Evolutionary conservation across 495 filamentous ascomycete species (phyloP).

Genomic region (Aspergillus kassunensis): DNA sequence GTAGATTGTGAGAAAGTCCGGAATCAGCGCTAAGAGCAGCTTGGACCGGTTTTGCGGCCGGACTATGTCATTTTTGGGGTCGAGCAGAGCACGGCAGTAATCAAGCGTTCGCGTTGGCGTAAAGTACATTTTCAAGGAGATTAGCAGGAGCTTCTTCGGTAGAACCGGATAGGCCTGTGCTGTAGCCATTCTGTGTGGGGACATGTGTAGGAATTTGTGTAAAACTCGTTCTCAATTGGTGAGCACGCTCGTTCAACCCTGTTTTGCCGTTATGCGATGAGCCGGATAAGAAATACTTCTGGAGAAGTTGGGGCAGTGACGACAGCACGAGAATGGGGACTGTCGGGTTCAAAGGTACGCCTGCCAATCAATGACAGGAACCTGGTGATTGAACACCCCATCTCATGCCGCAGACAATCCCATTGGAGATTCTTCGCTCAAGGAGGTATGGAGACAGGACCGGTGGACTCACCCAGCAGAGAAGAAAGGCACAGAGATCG

Average conservation of each 20-base stretch:
- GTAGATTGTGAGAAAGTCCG: constrained; percentile 68
- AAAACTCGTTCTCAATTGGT: neutral
- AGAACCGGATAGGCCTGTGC: constrained; percentile 38
- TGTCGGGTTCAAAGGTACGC: neutral
- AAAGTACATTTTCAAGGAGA: constrained; percentile 86
- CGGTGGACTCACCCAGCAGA: constrained; percentile 13
- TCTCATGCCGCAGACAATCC: neutral
- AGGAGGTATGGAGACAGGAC: neutral
- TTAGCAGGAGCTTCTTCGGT: constrained; percentile 66
- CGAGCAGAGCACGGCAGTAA: constrained; percentile 58
- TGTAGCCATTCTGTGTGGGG: constrained; percentile 12
- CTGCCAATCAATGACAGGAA: constrained; percentile 7
- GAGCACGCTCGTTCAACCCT: neutral
- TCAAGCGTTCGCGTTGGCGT: constrained; percentile 56
- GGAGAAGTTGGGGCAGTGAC: neutral
- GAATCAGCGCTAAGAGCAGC: constrained; percentile 80
- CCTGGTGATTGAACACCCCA: neutral
- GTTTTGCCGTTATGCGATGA: neutral
- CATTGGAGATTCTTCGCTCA: constrained; percentile 4
- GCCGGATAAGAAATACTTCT: neutral
- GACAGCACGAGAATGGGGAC: constrained; percentile 3
- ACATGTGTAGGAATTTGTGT: too few species aligned
- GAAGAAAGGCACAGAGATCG: constrained; percentile 10
- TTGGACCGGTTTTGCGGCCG: constrained; percentile 55
- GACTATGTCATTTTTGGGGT: constrained; percentile 37